phyloP scores from a whole-genome alignment of 768 basidiomycete species.

The Pulveroboletus ravenelii region DNA sequence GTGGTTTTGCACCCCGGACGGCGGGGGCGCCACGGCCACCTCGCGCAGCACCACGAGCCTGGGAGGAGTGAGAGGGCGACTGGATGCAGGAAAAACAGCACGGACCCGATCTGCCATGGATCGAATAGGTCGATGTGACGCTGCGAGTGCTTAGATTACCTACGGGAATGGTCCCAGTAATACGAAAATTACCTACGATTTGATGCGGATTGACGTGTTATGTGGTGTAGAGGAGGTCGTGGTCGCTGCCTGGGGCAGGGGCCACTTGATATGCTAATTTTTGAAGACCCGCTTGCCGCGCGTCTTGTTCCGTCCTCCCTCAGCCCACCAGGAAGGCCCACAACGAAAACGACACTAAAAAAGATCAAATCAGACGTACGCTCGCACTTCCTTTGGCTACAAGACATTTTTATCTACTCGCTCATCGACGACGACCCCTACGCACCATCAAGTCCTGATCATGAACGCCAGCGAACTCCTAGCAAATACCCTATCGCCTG shows the following conservation, averaged over 20 bases:
- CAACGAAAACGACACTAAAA: slow-evolving; percentile 1
- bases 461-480: slow-evolving; percentile 93
- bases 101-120: slow-evolving; percentile 32
- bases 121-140: neutral
- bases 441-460: slow-evolving; percentile 31
- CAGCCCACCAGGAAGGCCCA: slow-evolving; percentile 18
- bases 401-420: slow-evolving; percentile 10
- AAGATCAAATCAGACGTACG: slow-evolving; percentile 12
- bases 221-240: slow-evolving; percentile 5
- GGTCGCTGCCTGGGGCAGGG: slow-evolving; percentile 1
- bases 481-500: slow-evolving; percentile 86
- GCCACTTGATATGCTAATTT: slow-evolving; percentile 12
- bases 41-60: slow-evolving; percentile 59
- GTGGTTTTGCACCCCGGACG: slow-evolving; percentile 17
- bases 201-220: slow-evolving; percentile 18
- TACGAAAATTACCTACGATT: slow-evolving; percentile 13
- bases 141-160: slow-evolving; percentile 14
- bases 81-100: neutral
- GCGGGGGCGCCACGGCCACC: slow-evolving; percentile 42
- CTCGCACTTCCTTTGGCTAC: slow-evolving; percentile 10
- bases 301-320: slow-evolving; percentile 23
- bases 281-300: slow-evolving; percentile 36
- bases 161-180: neutral
- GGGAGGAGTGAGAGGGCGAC: slow-evolving; percentile 23
- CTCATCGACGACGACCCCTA: slow-evolving; percentile 22